Percentiles rank a stretch among this genome's conserved stretches.
These are phyloP conservation scores for Fremontodendron californicum DNA, from an alignment of 345 rosid species.

Conservation along the genomic window DNA sequence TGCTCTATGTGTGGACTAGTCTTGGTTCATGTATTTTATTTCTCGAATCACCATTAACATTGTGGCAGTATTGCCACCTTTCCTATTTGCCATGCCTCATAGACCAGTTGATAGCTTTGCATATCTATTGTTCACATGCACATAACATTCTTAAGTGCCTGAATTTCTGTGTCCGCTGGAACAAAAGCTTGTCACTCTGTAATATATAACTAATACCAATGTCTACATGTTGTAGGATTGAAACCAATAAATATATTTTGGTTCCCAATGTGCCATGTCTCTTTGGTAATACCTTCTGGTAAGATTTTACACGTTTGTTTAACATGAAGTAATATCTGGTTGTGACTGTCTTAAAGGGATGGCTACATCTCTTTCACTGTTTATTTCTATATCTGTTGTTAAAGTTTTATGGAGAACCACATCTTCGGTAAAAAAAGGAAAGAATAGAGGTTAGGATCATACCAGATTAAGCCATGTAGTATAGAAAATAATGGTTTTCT, in stretches of 20 bases:
- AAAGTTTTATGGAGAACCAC: not conserved
- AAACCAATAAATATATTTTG: not conserved
- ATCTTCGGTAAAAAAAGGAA: not conserved
- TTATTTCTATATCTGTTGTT: not conserved
- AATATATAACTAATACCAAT: not conserved
- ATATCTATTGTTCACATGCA: not conserved
- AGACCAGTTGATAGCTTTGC: not conserved
- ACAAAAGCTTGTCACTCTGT: not conserved
- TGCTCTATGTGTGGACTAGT: constrained; percentile 5
- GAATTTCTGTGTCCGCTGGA: not conserved
- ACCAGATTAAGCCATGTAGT: not conserved
- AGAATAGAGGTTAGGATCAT: not conserved
- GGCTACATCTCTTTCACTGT: not conserved
- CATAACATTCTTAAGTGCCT: not conserved
- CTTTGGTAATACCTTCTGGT: not conserved
- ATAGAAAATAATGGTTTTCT: not conserved
- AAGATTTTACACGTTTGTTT: not conserved
- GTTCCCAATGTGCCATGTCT: not conserved
- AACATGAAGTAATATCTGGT: not conserved
- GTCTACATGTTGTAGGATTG: not conserved
- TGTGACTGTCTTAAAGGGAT: not conserved
- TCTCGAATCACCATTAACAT: constrained; percentile 9
- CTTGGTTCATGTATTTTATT: constrained; percentile 12
- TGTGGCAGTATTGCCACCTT: not conserved
- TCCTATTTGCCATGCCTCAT: not conserved